Conservation (phyloP, 2,329 filamentous ascomycete species). For the Fusarium sarcochroum region DNA sequence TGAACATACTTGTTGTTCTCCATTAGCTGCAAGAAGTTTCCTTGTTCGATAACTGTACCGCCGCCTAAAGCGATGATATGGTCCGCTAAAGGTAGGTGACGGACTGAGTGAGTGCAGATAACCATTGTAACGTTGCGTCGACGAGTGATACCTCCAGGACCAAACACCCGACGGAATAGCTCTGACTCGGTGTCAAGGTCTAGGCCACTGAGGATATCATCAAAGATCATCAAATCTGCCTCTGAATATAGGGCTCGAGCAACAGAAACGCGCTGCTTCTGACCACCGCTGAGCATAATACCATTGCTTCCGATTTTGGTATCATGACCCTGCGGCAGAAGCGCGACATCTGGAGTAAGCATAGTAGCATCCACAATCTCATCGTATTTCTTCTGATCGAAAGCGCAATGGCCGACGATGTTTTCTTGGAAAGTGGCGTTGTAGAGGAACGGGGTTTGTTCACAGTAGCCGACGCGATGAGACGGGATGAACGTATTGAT, state of each 20-base stretch:
- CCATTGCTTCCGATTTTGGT: slow-evolving; percentile 59
- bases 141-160: slow-evolving; percentile 57
- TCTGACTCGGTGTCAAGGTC: slow-evolving; percentile 61
- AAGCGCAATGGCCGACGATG: slow-evolving; percentile 54
- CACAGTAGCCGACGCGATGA: slow-evolving; percentile 51
- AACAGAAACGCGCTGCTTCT: slow-evolving; percentile 55
- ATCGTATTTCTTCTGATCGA: slow-evolving; percentile 52
- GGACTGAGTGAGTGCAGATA: slow-evolving; percentile 55
- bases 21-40: slow-evolving; percentile 46
- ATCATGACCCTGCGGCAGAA: slow-evolving; percentile 54
- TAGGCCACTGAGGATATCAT: slow-evolving; percentile 61
- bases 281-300: slow-evolving; percentile 60
- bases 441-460: slow-evolving; percentile 52
- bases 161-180: slow-evolving; percentile 61
- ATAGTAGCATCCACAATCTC: slow-evolving; percentile 54
- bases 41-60: slow-evolving; percentile 61
- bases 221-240: slow-evolving; percentile 58
- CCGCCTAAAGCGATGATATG: slow-evolving; percentile 62
- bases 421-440: slow-evolving; percentile 56
- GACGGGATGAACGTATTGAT: slow-evolving; percentile 25
- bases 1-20: slow-evolving; percentile 56
- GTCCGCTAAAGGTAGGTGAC: slow-evolving; percentile 56
- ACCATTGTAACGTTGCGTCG: slow-evolving; percentile 57
- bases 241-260: slow-evolving; percentile 62
- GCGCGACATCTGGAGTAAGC: slow-evolving; percentile 51